Base-by-base conservation (phyloP, 441 rosid species). In the Aquilaria agallochum region DNA sequence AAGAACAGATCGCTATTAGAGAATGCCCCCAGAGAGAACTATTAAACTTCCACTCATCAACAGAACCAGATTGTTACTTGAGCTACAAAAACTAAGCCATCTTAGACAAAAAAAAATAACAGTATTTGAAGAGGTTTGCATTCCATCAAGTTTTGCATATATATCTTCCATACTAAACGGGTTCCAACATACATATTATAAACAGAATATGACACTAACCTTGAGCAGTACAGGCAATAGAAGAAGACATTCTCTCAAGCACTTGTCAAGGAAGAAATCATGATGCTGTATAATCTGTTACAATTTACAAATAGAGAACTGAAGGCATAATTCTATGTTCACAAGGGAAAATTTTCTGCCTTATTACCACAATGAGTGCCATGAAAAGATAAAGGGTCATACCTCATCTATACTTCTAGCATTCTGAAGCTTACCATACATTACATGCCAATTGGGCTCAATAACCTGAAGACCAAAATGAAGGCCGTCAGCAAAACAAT, bases 371-470 rank as follows among this genome's bases (percentile, higher is more conserved):
- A 40, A 40, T 40, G 9, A 40, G 45, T 40, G 7, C 7, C 4
- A 47, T 32, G 11, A 33, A 55, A 30, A 52, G 15, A 56, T 51
- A 47, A 51, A 55, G 51, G 70, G 36, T 15, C 50, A 64, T 64
- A 89, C 98, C 92, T 95, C 98, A 54, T 95, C 99, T 64, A 95
- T 81, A 74, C 95, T 89, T 76, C 78, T 89, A 46, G 95, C 85
- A 59, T 80, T 74, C 72, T 86, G 96, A 68, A 92, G 87, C 74
- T 87, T 77, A 73, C 74, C 71, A 49, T 83, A 82, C 98, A 95
- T 83, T 79, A 81, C 77, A 63, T 95, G 96, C 98, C 98, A 95
- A 73, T 89, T 95, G 55, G 96, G 99, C 78, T 95, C 99, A 68
- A 95, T 84, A 74, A 95, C 99, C 99, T 95, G 87, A 75, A 69